phyloP scores from a whole-genome alignment of 768 basidiomycete genomes.

The Pulveroboletus frians region DNA sequence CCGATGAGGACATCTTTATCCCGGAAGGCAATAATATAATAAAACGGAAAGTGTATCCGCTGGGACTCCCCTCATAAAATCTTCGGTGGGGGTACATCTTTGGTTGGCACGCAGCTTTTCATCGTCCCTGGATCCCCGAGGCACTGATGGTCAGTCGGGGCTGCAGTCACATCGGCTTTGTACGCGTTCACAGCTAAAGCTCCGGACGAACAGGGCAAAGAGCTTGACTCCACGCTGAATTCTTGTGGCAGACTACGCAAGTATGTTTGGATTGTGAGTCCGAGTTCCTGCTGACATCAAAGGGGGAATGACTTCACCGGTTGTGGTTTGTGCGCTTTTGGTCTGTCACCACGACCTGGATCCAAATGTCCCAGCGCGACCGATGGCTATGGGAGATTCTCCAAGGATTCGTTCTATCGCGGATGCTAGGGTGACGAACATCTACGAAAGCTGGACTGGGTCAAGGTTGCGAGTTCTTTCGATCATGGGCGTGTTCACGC shows the following conservation, averaged over 20 bases:
- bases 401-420: constrained; percentile 13
- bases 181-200: constrained; percentile 19
- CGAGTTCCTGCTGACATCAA: not conserved
- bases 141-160: constrained; percentile 23
- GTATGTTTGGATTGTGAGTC: not conserved
- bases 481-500: constrained; percentile 2
- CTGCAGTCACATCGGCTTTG: constrained; percentile 23
- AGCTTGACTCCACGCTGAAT: too few species aligned
- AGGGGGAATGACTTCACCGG: not conserved
- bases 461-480: not conserved
- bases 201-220: too few species aligned
- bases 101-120: constrained; percentile 8
- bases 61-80: constrained; percentile 6
- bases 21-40: constrained; percentile 15
- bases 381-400: not conserved
- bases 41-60: not conserved
- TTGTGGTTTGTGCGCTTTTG: not conserved
- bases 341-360: not conserved
- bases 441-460: constrained; percentile 2
- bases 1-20: constrained; percentile 16
- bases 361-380: not conserved
- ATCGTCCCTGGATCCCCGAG: not conserved
- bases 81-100: constrained; percentile 15
- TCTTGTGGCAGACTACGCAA: too few species aligned
- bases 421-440: constrained; percentile 1